Base-by-base conservation (phyloP, 2,329 filamentous ascomycete species). In the Aspergillus candidus region DNA sequence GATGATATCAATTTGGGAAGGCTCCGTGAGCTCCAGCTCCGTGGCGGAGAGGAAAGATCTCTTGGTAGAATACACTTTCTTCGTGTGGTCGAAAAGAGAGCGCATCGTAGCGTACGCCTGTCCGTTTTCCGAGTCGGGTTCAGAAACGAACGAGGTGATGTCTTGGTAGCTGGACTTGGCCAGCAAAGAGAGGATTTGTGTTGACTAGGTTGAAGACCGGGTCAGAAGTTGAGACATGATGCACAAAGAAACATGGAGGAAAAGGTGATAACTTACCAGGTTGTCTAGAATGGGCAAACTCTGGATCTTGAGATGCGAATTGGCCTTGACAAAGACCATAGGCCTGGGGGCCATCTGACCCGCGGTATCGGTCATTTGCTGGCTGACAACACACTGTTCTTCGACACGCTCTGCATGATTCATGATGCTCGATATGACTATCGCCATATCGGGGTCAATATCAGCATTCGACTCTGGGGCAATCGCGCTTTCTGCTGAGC, bases 61-160 rank as follows among this genome's bases (percentile, higher is more conserved):
- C 40, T 75, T 75, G 29, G 74, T 67, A 12, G 70, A 76, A 58
- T 82, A 82, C 2, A 82, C 73, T 48, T 78, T 75, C 50, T 82
- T 80, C 0, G 78, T 80, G 49, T 82, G 77, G 47, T 82, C 77
- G 51, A 83, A 83, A 6, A 82, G 67, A 4, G 75, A 77, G 53
- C 79, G 79, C 58, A 83, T 69, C 1, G 76, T 78, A 4, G 72
- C 70, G 60, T 82, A 83, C n/a, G 79, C 77, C 58, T 82, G 77
- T 7, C 77, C 78, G 49, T 73, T 71, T 44, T 77, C 73, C 2
- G 75, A 76, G 13, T 76, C 72, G 12, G 72, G 74, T 33, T 76
- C 70, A 2, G 73, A 75, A 29, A 80, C 74, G 47, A 82, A 75
- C 27, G 73, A 71, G 38, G 79, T 71, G 31, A 79, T 76, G 41